Percentiles rank a stretch among this genome's conserved stretches.
Evolutionary conservation across 2,329 filamentous ascomycete species (phyloP).

Genomic region (Hymenoscyphus linearis): DNA sequence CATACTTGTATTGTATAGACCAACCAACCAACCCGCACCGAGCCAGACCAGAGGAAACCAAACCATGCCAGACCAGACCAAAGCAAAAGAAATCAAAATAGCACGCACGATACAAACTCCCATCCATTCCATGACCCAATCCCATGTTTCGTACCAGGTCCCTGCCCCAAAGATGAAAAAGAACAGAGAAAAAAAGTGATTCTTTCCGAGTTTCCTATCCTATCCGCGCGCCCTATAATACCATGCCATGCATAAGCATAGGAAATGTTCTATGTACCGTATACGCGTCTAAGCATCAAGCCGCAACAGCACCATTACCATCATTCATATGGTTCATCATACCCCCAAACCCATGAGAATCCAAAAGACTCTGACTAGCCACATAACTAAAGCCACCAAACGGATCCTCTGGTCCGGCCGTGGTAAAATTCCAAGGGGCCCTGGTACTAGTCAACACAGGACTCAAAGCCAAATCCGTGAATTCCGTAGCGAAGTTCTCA

Average conservation of each 20-base stretch:
- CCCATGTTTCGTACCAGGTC: neutral
- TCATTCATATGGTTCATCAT: slow-evolving; percentile 3
- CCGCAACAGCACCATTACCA: neutral
- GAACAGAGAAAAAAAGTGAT: neutral
- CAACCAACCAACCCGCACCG: neutral
- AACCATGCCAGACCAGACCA: neutral
- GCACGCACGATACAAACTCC: neutral
- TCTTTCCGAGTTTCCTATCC: neutral
- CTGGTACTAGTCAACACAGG: slow-evolving; percentile 49
- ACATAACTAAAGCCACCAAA: slow-evolving; percentile 35
- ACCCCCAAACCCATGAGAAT: slow-evolving; percentile 23
- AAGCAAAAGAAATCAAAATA: neutral
- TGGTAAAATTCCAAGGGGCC: slow-evolving; percentile 22
- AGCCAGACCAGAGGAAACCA: neutral
- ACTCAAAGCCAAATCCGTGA: slow-evolving; percentile 79
- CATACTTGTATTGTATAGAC: neutral
- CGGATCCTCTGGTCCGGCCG: slow-evolving; percentile 23
- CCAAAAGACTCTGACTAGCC: slow-evolving; percentile 31
- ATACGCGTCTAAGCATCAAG: neutral
- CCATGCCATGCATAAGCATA: neutral
- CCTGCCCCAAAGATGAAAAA: neutral
- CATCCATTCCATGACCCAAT: neutral
- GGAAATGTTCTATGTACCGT: neutral
- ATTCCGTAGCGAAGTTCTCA: slow-evolving; percentile 93
- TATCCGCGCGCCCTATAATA: neutral